Percentiles rank a stretch among this genome's conserved stretches.
These are phyloP conservation scores for Hamamelis virginiana DNA, from an alignment of 164 flowering plant species.

Conservation along the genomic window DNA sequence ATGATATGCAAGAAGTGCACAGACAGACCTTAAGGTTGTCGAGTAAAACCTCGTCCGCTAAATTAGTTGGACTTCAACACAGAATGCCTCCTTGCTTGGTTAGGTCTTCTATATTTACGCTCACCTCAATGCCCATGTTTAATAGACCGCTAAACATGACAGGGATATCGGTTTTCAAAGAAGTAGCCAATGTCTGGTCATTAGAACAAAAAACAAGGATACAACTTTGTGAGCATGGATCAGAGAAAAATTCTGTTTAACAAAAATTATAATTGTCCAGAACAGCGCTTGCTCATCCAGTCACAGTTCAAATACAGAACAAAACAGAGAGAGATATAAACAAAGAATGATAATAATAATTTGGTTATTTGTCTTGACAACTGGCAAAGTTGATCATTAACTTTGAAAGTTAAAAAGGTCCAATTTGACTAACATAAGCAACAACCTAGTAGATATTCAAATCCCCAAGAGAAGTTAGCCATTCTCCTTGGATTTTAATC, in stretches of 20 bases:
- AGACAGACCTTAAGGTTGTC: not conserved
- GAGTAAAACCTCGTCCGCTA: not conserved
- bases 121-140: conserved; percentile 40
- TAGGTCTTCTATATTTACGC: conserved; percentile 42
- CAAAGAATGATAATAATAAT: too few species aligned
- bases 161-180: conserved; percentile 48
- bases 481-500: not conserved
- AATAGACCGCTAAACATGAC: conserved; percentile 41
- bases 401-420: not conserved
- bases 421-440: too few species aligned
- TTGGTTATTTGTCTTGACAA: too few species aligned
- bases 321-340: too few species aligned
- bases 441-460: not conserved
- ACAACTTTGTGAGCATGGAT: not conserved
- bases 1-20: not conserved
- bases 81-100: conserved; percentile 17
- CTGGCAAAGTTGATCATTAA: too few species aligned
- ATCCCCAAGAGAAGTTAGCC: not conserved
- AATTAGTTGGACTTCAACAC: not conserved
- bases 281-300: not conserved
- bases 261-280: too few species aligned
- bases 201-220: not conserved
- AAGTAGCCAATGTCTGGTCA: conserved; percentile 48
- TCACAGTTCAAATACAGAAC: not conserved
- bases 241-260: not conserved